Evolutionary conservation across 2,329 filamentous ascomycete species (phyloP), one percentile per base, ranked within the genome.

Genomic region (Ceratocystis destructans): DNA sequence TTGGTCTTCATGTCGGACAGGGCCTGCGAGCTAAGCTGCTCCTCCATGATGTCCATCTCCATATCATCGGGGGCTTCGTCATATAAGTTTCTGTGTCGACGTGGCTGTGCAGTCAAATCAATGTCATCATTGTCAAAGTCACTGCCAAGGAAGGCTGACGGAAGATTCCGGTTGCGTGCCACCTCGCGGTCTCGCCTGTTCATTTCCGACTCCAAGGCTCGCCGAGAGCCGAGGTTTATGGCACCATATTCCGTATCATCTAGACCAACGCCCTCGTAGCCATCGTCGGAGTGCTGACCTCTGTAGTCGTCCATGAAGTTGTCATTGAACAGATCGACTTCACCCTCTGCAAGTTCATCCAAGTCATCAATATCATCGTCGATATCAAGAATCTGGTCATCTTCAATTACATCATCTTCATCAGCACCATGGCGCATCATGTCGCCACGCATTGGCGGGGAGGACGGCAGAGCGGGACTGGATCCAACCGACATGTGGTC

Each of bases 11-110:
- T 87, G 74, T 99, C 94, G 69, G 89, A 86, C 53, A 99, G 80
- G 12, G 90, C 90, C 76, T 97, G 93, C 0, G 97, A 83, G 1
- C 92, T 92, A 22, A 99, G 83, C 75, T 97, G 92, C 75, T 96
- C 93, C 70, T 95, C 89, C 89, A 97, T 93, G 70, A 96, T 91
- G 73, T 96, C 90, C 67, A 87, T 89, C 85, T 96, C 91, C 69
- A 92, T 88, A 70, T 96, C 92, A 70, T 96, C 92, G 12, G 87
- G 86, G 50, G 96, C 91, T 76, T 99, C 95, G 70, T 99, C 94
- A 73, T 97, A 99, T 71, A 88, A 85, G 76, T 94, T 89, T 71
- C 94, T 86, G 64, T 90, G 86, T 70, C 93, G 86, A 65, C 92
- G 86, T 25, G 89, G 90, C 75, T 96, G 91, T 31, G 87, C 85